Base-by-base conservation (phyloP, 1,284 basidiomycete species). In the Apiotrichum gamsii region DNA sequence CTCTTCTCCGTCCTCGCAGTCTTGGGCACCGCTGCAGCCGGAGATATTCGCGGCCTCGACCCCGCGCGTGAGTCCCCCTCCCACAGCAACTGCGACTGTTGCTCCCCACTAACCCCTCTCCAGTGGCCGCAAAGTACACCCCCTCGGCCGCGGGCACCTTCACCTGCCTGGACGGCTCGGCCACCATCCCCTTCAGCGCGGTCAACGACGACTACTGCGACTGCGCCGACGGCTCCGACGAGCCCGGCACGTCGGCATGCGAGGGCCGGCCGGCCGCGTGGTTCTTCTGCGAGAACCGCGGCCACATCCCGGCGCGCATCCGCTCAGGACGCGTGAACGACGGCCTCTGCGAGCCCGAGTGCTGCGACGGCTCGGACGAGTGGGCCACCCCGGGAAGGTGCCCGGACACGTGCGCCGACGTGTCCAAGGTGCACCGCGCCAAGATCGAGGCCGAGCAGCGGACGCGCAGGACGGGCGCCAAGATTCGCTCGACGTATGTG, bases 281-380 rank as follows among this genome's bases (percentile, higher is more conserved):
- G 32, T 97, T 96, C 76, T 89, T 88, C 72, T 99, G 94, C 69
- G 73, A 71, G 63, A 98, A 98, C 68, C 76, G 80, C 43, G 94
- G 93, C 0, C 90, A 97, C 70, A 79, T 93, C 59, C 89, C 91
- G 1, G 76, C 81, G 3, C 78, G 68, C 40, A 85, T 99, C 47
- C 80, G 82, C 13, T 82, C 83, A 47, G 85, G 87, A 20, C 78
- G 88, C 52, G 91, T 99, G n/a, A 84, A 84, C 50, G 94, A 99
- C 65, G 94, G 94, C 3, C 77, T 97, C 30, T 98, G 94, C 68
- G 90, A 98, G 64, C 79, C 81, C 3, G 83, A 91, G 64, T 99
- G 95, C 67, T 98, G 94, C 67, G 94, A 99, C 64, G 95, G 95
- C n/a, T 89, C 89, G 0, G 94, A 99, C 68, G 94, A 99, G 71